Evolutionary conservation across 495 filamentous ascomycete genomes (phyloP).

Genomic region (Sordaria brevicollis): DNA sequence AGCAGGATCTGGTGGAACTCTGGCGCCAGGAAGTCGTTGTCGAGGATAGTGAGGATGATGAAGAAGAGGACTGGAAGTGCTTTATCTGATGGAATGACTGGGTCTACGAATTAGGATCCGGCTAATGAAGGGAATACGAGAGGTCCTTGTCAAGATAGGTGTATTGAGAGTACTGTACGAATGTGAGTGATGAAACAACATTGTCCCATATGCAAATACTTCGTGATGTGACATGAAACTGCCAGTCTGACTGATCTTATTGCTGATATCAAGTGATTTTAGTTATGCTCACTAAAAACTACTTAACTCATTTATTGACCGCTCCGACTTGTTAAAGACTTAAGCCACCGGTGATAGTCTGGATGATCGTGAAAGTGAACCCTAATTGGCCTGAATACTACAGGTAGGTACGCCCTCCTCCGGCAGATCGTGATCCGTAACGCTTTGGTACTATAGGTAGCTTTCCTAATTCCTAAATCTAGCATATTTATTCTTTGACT

Average conservation of each 20-base stretch:
- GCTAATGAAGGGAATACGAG: not conserved
- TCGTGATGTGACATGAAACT: not conserved
- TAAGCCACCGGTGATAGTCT: too few species aligned
- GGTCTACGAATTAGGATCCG: not conserved
- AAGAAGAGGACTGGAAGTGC: not conserved
- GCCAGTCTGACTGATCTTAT: not conserved
- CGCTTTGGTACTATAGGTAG: too few species aligned
- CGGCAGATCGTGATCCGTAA: too few species aligned
- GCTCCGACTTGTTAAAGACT: too few species aligned
- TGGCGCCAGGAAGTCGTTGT: not conserved
- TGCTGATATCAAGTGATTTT: not conserved
- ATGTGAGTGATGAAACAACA: not conserved
- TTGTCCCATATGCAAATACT: not conserved
- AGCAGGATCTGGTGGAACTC: not conserved
- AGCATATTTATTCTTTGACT: rapidly evolving
- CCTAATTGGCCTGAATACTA: not conserved
- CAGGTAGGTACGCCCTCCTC: too few species aligned
- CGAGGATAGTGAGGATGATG: not conserved
- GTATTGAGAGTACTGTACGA: not conserved
- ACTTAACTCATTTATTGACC: too few species aligned
- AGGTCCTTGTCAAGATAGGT: not conserved
- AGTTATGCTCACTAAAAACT: not conserved
- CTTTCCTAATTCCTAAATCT: not conserved
- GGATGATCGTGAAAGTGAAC: not conserved
- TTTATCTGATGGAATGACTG: not conserved